Evolutionary conservation across 495 filamentous ascomycete genomes (phyloP).

Genomic region (Hyaloscypha hepaticicola): DNA sequence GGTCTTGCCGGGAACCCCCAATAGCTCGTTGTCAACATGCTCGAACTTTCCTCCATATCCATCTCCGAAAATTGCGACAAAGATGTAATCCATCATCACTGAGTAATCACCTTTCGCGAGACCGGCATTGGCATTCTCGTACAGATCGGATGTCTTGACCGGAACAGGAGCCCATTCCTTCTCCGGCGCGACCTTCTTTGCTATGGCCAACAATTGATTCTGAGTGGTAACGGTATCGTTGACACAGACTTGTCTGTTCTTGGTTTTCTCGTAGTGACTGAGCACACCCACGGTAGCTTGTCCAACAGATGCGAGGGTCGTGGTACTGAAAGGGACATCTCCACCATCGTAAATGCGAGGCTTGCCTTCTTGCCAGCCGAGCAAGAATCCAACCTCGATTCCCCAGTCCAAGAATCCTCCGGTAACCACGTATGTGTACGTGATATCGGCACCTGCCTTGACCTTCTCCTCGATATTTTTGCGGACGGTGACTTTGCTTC

Average conservation of each 20-base stretch:
- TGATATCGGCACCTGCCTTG: conserved; percentile 34
- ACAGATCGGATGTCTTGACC: conserved; percentile 35
- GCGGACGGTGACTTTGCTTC: conserved; percentile 42
- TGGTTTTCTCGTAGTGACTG: conserved; percentile 45
- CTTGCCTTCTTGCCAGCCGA: conserved; percentile 38
- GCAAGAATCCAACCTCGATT: conserved; percentile 39
- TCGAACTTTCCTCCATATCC: conserved; percentile 39
- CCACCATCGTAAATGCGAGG: conserved; percentile 47
- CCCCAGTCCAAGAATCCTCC: conserved; percentile 53
- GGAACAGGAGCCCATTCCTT: conserved; percentile 34
- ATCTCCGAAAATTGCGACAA: conserved; percentile 40
- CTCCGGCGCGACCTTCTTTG: conserved; percentile 40
- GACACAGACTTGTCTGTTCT: conserved; percentile 47
- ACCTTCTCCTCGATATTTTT: conserved; percentile 44
- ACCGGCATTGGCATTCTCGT: conserved; percentile 32
- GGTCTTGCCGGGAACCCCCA: conserved; percentile 39
- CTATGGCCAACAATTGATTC: conserved; percentile 41
- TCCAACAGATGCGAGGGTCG: conserved; percentile 42
- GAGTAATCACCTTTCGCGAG: conserved; percentile 34
- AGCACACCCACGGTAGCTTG: conserved; percentile 45
- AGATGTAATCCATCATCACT: conserved; percentile 29
- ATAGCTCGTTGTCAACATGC: conserved; percentile 38
- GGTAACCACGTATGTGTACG: conserved; percentile 45
- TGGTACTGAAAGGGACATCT: conserved; percentile 39
- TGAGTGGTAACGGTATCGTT: conserved; percentile 41